phyloP scores from a whole-genome alignment of 1,139 yeast genomes.

The Suzukiozyma palmioleophila region DNA sequence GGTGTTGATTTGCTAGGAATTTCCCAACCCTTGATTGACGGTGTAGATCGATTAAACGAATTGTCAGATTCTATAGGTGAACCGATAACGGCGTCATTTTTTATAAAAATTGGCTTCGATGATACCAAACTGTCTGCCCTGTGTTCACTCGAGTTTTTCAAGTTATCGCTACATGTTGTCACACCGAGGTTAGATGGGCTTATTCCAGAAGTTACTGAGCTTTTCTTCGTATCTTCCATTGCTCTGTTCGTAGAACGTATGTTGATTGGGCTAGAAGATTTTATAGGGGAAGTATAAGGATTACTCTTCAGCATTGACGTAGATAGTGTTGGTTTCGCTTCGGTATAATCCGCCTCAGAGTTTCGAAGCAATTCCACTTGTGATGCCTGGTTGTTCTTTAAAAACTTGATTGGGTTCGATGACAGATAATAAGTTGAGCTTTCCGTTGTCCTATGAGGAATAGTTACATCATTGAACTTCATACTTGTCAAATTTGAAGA shows the following conservation, averaged over 20 bases:
- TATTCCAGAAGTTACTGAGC: not conserved
- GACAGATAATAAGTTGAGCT: not conserved
- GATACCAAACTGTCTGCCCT: constrained; percentile 5
- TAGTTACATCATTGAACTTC: no score
- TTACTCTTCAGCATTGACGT: not conserved
- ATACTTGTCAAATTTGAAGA: no score
- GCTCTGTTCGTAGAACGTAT: not conserved
- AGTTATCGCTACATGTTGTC: not conserved
- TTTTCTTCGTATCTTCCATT: not conserved
- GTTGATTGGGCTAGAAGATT: constrained; percentile 1
- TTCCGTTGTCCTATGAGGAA: no score
- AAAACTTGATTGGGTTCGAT: not conserved
- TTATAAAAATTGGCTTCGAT: constrained; percentile 28
- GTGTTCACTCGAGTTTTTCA: not conserved
- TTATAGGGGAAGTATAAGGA: constrained; percentile 1
- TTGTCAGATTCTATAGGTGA: constrained; percentile 23
- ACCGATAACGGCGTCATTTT: constrained; percentile 5
- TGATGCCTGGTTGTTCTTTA: not conserved
- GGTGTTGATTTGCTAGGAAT: constrained; percentile 36
- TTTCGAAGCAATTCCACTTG: not conserved
- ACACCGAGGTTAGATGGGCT: not conserved
- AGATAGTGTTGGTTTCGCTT: no score
- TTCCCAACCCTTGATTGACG: constrained; percentile 40
- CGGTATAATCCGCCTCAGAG: not conserved
- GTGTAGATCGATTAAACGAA: constrained; percentile 22